Conservation (phyloP, 768 basidiomycete genomes). For the Hebeloma cylindrosporum region DNA sequence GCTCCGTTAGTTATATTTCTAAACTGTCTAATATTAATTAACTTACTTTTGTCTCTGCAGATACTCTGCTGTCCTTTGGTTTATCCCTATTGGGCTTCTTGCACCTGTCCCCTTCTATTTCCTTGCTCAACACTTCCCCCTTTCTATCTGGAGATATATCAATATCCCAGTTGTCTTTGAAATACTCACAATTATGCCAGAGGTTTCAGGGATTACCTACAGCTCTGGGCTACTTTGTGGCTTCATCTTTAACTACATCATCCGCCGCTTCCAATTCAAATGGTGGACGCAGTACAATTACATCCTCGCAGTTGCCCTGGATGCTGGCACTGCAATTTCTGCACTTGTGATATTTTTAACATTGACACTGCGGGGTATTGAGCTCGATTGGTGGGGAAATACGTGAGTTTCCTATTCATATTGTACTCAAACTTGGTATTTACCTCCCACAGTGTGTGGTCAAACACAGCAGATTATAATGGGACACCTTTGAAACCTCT, state of each 20-base stretch:
- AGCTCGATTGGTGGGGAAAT: conserved; percentile 81
- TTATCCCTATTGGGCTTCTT: conserved; percentile 76
- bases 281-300: conserved; percentile 95
- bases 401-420: conserved; percentile 31
- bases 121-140: conserved; percentile 77
- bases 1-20: no score
- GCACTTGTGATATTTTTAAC: conserved; percentile 66
- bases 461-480: conserved; percentile 66
- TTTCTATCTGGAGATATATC: conserved; percentile 80
- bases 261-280: conserved; percentile 68
- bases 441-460: conserved; percentile 49
- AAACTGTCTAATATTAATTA: no score
- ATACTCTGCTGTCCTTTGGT: conserved; percentile 64
- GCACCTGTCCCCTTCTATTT: conserved; percentile 82
- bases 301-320: conserved; percentile 73
- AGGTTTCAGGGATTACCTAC: conserved; percentile 90
- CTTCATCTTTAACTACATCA: conserved; percentile 84
- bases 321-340: conserved; percentile 61
- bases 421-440: background rate
- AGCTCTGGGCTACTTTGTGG: conserved; percentile 75
- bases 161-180: conserved; percentile 88
- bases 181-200: conserved; percentile 72
- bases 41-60: no score
- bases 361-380: conserved; percentile 50
- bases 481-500: conserved; percentile 54